phyloP scores from a whole-genome alignment of 805 yeast genomes.

The Metschnikowia reukaufii region DNA sequence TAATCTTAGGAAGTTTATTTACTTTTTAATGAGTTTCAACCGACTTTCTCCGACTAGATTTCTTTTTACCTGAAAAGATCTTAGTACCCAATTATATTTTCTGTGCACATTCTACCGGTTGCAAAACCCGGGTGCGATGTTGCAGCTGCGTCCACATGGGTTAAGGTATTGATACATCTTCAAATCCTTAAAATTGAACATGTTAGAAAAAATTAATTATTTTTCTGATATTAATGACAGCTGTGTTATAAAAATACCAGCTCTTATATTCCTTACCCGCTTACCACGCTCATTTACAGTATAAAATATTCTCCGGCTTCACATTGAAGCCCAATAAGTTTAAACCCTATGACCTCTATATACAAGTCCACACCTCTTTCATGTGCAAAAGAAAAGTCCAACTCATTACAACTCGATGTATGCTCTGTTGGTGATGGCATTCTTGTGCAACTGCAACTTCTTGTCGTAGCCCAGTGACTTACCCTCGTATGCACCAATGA shows the following conservation, averaged over 20 bases:
- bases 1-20: no score
- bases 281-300: not conserved
- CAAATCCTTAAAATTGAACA: no score
- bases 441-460: slow-evolving; percentile 76
- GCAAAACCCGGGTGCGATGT: slow-evolving; percentile 6
- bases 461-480: slow-evolving; percentile 82
- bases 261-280: no score
- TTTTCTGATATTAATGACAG: no score
- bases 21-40: not conserved
- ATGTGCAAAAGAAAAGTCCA: not conserved
- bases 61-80: not conserved
- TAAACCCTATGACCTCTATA: slow-evolving; percentile 5
- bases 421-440: slow-evolving; percentile 87
- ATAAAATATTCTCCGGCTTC: not conserved
- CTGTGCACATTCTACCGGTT: slow-evolving; percentile 1
- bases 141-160: slow-evolving; percentile 1
- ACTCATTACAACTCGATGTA: slow-evolving; percentile 48
- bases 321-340: not conserved
- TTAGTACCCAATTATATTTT: not conserved
- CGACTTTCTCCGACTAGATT: not conserved
- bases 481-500: slow-evolving; percentile 73
- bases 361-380: slow-evolving; percentile 1
- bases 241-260: no score
- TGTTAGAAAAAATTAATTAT: no score
- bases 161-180: no score